Percentiles rank a stretch among this genome's conserved stretches.
Conservation (phyloP, 2,329 filamentous ascomycete species). For the Talaromyces verruculosus region DNA sequence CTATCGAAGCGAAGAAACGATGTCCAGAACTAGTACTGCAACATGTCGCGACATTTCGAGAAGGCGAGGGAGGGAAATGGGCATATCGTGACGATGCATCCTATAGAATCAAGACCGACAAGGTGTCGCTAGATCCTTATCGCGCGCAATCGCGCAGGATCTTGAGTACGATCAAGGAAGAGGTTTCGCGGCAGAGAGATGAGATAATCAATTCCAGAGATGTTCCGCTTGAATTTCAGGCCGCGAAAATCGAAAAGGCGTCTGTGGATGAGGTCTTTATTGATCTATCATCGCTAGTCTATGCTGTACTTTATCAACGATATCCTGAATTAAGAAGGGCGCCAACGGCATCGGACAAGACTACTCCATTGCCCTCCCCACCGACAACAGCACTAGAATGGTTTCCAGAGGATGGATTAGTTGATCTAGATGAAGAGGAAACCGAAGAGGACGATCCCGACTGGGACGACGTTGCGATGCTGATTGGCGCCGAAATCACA, state of each 20-base stretch:
- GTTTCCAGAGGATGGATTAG: conserved; percentile 71
- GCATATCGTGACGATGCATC: conserved; percentile 81
- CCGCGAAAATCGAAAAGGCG: conserved; percentile 78
- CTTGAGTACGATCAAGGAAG: conserved; percentile 72
- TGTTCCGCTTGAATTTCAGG: conserved; percentile 29
- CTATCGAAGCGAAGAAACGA: conserved; percentile 77
- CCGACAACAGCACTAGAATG: conserved; percentile 74
- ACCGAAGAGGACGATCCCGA: conserved; percentile 80
- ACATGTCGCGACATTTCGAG: conserved; percentile 92
- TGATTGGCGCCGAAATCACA: conserved; percentile 86
- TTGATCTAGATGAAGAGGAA: conserved; percentile 71
- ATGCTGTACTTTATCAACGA: conserved; percentile 69
- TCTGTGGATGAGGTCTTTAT: conserved; percentile 95
- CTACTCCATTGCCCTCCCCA: conserved; percentile 71
- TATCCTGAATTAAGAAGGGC: conserved; percentile 68
- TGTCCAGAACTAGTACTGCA: conserved; percentile 83
- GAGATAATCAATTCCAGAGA: conserved; percentile 22
- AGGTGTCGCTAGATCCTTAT: conserved; percentile 93
- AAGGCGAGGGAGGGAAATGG: conserved; percentile 82
- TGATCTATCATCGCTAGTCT: conserved; percentile 82
- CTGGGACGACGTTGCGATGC: conserved; percentile 91
- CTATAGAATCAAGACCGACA: conserved; percentile 78
- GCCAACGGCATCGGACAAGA: conserved; percentile 52
- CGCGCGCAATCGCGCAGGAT: conserved; percentile 81
- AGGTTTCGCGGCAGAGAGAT: conserved; percentile 54